phyloP scores from a whole-genome alignment of 768 basidiomycete species.

The Mycena belliarum region DNA sequence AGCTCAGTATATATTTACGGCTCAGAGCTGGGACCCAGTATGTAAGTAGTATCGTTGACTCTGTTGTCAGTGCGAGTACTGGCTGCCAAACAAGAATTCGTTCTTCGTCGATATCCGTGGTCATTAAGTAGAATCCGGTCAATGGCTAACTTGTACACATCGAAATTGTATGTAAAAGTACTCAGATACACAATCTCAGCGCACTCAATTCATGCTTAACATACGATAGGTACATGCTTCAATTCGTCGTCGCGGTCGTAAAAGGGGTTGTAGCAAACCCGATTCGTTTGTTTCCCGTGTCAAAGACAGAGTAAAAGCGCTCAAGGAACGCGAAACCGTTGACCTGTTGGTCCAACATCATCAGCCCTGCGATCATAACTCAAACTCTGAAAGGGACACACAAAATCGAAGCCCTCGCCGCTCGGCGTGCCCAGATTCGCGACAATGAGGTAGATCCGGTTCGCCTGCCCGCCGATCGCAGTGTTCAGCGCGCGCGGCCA shows the following conservation, averaged over 20 bases:
- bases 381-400: not conserved
- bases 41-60: no score
- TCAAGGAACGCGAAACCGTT: constrained; percentile 28
- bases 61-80: no score
- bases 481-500: constrained; percentile 31
- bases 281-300: constrained; percentile 37
- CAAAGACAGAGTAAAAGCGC: constrained; percentile 46
- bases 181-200: not conserved
- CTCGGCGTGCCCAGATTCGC: constrained; percentile 31
- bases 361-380: not conserved
- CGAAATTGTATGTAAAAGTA: not conserved
- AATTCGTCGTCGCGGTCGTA: constrained; percentile 27
- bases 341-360: not conserved
- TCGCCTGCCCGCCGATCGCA: constrained; percentile 26
- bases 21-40: no score
- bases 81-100: no score
- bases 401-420: constrained; percentile 45
- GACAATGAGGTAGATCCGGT: constrained; percentile 29
- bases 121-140: no score
- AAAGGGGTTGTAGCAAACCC: constrained; percentile 42
- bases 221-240: no score
- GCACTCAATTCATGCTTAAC: no score
- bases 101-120: no score
- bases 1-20: no score
- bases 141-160: no score